Evolutionary conservation across 345 rosid species (phyloP), one percentile per base, ranked within the genome.

Genomic region (Turritis glabra): DNA sequence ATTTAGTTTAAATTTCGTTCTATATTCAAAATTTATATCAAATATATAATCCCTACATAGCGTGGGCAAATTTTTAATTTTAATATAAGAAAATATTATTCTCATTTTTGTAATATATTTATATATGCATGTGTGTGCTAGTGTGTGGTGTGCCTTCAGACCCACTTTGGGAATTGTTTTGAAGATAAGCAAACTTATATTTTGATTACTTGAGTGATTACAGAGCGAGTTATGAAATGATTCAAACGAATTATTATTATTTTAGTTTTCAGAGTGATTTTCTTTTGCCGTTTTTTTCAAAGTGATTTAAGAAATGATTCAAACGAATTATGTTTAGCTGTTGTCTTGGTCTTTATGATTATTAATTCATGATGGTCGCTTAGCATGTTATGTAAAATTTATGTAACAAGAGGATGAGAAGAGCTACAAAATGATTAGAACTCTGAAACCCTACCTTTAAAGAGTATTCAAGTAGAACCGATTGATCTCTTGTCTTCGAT

Each of bases 291-390:
- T 2, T 22, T 11, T 22, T 11, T 25, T 51, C 55, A 51, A 1
- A 22, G 55, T 51, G n/a, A 23, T 21, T 59, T 7, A 21, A 38
- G 47, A 38, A 60, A 64, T 44, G 15, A 63, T 63, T 27, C 8
- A 70, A 40, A 22, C 35, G 32, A 70, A 58, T 44, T 8, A 43
- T 69, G 41, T 69, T 43, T 30, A 19, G 23, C 32, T 58, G 46
- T 21, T 43, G 56, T 69, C 22, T 15, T 69, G 65, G 44, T 70
- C 35, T 17, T 54, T 64, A 11, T 40, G 57, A 41, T 71, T 60
- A 25, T 61, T 18, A 62, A 38, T 44, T 38, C 53, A 72, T 72
- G 69, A 72, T 61, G 29, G 52, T 62, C 30, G 29, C 44, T 72
- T 72, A 43, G 60, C 61, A 60, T 60, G 58, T 59, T 59, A 35